These are phyloP conservation scores for Citrus cavaleriei DNA, from an alignment of 345 rosid species.

Conservation along the genomic window DNA sequence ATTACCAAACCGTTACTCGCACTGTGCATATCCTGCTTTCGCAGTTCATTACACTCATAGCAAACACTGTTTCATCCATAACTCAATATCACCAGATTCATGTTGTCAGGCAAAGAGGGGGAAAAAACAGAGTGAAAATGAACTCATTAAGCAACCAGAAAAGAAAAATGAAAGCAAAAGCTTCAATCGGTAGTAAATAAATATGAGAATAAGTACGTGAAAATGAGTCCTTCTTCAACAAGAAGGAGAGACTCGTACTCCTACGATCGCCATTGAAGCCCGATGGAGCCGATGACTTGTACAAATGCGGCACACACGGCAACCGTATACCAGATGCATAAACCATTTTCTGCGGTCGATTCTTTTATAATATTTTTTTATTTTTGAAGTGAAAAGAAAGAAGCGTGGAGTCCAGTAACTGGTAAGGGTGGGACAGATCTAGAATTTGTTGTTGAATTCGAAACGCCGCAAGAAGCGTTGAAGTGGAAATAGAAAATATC, in stretches of 20 bases:
- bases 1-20: too few relatives aligned
- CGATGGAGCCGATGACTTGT: constrained; percentile 30
- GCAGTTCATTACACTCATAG: background rate
- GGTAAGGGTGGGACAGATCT: background rate
- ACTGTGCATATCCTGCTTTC: too few relatives aligned
- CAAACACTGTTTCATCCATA: background rate
- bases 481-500: background rate
- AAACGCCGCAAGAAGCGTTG: constrained; percentile 23
- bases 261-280: constrained; percentile 52
- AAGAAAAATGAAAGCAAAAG: background rate
- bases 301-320: constrained; percentile 36
- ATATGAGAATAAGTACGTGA: constrained; percentile 41
- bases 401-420: background rate
- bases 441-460: constrained; percentile 2
- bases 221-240: constrained; percentile 42
- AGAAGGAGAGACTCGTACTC: constrained; percentile 38
- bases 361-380: background rate
- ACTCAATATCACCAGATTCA: background rate
- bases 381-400: background rate
- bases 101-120: background rate
- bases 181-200: background rate
- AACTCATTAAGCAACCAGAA: background rate
- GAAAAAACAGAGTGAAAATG: background rate
- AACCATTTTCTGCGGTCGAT: constrained; percentile 39
- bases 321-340: constrained; percentile 58